Conservation (phyloP, 2,329 filamentous ascomycete species). For the Aspergillus flavus region DNA sequence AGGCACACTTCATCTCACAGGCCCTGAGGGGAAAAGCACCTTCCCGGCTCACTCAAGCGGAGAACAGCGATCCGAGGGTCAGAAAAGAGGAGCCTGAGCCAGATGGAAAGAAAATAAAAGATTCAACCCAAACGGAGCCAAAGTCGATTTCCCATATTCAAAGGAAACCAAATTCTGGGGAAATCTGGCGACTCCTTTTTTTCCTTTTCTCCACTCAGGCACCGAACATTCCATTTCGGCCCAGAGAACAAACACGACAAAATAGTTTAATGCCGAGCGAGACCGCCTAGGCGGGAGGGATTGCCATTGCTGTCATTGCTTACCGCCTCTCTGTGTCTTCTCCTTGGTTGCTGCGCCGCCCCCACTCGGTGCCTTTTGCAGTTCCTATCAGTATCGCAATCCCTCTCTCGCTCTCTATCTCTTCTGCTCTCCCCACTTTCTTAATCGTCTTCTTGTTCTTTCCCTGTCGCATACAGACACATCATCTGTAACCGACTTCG, state of each 20-base stretch:
- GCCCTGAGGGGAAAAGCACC: background rate
- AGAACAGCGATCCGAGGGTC: conserved; percentile 9
- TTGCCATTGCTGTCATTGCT: background rate
- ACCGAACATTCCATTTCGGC: background rate
- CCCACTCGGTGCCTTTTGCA: conserved; percentile 10
- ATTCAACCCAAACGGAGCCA: background rate
- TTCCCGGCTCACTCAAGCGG: background rate
- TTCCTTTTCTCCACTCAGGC: background rate
- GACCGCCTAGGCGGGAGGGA: conserved; percentile 2
- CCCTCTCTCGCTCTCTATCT: conserved; percentile 2
- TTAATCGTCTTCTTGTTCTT: background rate
- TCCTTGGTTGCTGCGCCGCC: background rate
- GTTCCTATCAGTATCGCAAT: conserved; percentile 1
- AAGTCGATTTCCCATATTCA: background rate
- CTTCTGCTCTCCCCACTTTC: background rate
- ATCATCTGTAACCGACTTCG: background rate
- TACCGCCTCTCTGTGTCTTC: background rate
- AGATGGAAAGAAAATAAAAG: too few species aligned
- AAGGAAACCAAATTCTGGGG: background rate
- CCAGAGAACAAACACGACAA: background rate
- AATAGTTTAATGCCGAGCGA: background rate
- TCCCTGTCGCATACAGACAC: conserved; percentile 1
- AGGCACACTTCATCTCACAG: conserved; percentile 7
- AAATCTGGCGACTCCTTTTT: background rate
- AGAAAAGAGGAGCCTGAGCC: background rate